Evolutionary conservation across 2,329 filamentous ascomycete genomes (phyloP).

Genomic region (Phialemoniopsis sp.): DNA sequence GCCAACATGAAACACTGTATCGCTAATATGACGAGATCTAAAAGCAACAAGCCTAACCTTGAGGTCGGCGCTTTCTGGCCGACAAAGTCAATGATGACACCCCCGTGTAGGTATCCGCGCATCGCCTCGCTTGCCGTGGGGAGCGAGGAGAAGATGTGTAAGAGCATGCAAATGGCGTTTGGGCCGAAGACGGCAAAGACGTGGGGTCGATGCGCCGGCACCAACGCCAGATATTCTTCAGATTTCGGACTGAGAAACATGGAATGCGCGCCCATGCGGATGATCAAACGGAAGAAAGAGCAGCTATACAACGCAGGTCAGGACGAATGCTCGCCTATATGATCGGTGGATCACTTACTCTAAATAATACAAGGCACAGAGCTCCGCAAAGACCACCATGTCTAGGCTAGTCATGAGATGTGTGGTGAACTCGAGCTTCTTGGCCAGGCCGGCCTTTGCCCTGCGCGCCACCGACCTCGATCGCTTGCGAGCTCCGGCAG

Average conservation of each 20-base stretch:
- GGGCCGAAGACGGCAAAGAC: conserved; percentile 54
- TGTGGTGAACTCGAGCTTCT: conserved; percentile 57
- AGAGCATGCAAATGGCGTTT: conserved; percentile 55
- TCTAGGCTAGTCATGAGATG: conserved; percentile 59
- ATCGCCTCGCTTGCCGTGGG: conserved; percentile 56
- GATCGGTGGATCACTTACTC: too few species aligned
- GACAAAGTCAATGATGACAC: conserved; percentile 63
- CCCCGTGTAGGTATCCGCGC: conserved; percentile 63
- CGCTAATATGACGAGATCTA: conserved; percentile 51
- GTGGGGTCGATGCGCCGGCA: conserved; percentile 52
- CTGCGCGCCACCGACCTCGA: conserved; percentile 9
- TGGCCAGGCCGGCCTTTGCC: conserved; percentile 32
- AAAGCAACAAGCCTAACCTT: conserved; percentile 46
- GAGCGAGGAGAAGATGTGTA: conserved; percentile 52
- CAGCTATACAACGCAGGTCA: conserved; percentile 41
- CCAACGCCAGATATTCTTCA: conserved; percentile 48
- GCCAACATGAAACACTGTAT: conserved; percentile 63
- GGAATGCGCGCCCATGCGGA: conserved; percentile 56
- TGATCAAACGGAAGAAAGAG: conserved; percentile 58
- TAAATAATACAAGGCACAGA: conserved; percentile 66
- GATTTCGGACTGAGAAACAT: conserved; percentile 61
- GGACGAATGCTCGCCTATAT: too few species aligned
- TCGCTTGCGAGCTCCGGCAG: conserved; percentile 2
- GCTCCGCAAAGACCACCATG: conserved; percentile 59
- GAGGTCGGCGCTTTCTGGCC: conserved; percentile 61